Conservation (phyloP, 495 filamentous ascomycete species). For the Hypomontagnella monticulosa region DNA sequence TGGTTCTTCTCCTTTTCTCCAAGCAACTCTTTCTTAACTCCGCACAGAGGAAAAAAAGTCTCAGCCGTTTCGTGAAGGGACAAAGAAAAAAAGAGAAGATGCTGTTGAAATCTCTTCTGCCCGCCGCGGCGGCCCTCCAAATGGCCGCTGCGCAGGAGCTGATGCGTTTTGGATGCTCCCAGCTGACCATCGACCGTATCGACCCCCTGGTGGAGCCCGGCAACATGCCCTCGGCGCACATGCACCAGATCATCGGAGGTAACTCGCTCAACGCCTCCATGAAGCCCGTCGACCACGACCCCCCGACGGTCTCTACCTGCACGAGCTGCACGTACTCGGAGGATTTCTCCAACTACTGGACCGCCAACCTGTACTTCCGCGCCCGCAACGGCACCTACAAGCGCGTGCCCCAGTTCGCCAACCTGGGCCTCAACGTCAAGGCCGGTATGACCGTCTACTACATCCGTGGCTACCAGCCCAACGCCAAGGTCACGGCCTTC, state of each 20-base stretch:
- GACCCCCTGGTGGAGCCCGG: slow-evolving; percentile 57
- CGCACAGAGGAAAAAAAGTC: not conserved
- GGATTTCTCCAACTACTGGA: slow-evolving; percentile 61
- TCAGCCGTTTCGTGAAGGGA: not conserved
- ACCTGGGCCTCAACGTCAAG: slow-evolving; percentile 52
- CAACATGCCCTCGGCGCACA: slow-evolving; percentile 48
- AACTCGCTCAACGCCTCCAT: slow-evolving; percentile 56
- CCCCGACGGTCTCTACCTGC: slow-evolving; percentile 49
- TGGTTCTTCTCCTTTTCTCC: slow-evolving; percentile 10
- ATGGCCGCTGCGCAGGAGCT: slow-evolving; percentile 53
- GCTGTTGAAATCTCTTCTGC: slow-evolving; percentile 43
- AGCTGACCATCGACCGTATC: slow-evolving; percentile 55
- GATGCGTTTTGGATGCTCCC: slow-evolving; percentile 59
- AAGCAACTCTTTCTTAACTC: slow-evolving; percentile 13
- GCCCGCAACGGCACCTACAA: slow-evolving; percentile 59
- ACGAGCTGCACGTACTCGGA: slow-evolving; percentile 53
- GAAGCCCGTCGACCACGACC: slow-evolving; percentile 49
- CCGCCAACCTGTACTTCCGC: slow-evolving; percentile 55
- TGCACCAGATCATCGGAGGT: slow-evolving; percentile 56
- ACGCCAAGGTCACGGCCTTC: slow-evolving; percentile 58
- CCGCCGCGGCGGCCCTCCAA: slow-evolving; percentile 44
- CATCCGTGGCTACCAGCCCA: slow-evolving; percentile 58
- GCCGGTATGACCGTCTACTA: slow-evolving; percentile 61
- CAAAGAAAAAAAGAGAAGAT: slow-evolving; percentile 19
- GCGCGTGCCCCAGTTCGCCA: slow-evolving; percentile 58